phyloP scores from a whole-genome alignment of 2,329 filamentous ascomycete genomes.

The Neurospora sp. region DNA sequence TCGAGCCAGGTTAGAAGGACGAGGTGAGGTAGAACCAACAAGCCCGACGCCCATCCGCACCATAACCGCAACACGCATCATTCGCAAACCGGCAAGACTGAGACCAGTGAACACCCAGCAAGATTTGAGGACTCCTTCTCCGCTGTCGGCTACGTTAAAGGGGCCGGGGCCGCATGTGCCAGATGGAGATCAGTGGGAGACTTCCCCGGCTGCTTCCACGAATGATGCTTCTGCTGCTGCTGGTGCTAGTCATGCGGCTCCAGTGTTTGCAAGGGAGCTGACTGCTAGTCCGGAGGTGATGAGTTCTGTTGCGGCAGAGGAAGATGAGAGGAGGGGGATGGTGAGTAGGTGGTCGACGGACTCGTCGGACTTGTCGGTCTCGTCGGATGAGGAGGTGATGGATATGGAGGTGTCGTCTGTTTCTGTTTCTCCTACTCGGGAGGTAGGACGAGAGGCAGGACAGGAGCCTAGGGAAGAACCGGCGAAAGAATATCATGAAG shows the following conservation, averaged over 20 bases:
- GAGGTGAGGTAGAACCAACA: neutral
- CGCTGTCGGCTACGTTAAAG: neutral
- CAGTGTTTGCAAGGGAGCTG: neutral
- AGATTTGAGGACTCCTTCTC: neutral
- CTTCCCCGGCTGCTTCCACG: neutral
- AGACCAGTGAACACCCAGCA: neutral
- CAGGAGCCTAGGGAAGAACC: neutral
- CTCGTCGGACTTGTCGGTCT: neutral
- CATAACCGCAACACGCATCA: neutral
- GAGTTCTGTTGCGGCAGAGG: neutral
- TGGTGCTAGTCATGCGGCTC: neutral
- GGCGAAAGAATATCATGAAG: neutral
- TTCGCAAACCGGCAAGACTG: accelerated
- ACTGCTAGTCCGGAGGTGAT: neutral
- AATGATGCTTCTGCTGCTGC: neutral
- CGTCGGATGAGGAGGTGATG: neutral
- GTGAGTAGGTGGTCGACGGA: neutral
- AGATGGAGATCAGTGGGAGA: neutral
- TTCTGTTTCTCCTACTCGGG: neutral
- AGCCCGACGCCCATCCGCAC: neutral
- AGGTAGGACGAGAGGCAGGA: accelerated
- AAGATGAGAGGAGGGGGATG: neutral
- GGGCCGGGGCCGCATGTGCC: neutral
- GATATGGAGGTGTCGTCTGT: neutral
- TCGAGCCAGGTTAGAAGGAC: neutral